These are phyloP conservation scores for Dicorynia guianensis DNA, from an alignment of 306 rosid species.

Conservation along the genomic window DNA sequence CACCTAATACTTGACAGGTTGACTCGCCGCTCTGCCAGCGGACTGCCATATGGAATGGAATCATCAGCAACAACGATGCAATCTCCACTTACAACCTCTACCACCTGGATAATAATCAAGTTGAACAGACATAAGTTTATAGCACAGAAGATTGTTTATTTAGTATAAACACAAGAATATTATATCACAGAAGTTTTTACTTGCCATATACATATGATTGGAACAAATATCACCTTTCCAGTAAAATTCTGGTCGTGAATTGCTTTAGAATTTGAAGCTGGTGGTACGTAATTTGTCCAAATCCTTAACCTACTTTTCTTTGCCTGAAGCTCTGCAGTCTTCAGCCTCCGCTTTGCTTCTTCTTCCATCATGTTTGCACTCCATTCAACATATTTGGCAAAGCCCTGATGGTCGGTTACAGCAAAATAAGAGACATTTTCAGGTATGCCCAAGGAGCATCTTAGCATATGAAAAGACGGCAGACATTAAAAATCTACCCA, in stretches of 20 bases:
- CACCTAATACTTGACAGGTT: constrained; percentile 90
- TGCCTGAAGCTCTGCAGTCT: constrained; percentile 77
- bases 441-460: constrained; percentile 1
- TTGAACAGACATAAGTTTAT: constrained; percentile 5
- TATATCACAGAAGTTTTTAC: neutral
- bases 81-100: constrained; percentile 92
- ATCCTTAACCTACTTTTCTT: constrained; percentile 72
- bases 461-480: constrained; percentile 1
- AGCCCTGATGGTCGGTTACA: constrained; percentile 57
- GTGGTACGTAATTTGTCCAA: constrained; percentile 86
- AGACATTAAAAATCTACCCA: neutral
- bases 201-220: constrained; percentile 13
- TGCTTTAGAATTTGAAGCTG: constrained; percentile 81
- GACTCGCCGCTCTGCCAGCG: constrained; percentile 80
- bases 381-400: constrained; percentile 88
- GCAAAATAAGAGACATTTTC: neutral
- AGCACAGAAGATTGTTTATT: constrained; percentile 16
- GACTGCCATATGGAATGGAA: constrained; percentile 75
- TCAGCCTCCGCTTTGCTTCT: constrained; percentile 71
- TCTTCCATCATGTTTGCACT: constrained; percentile 93
- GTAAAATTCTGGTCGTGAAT: constrained; percentile 85
- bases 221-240: constrained; percentile 67
- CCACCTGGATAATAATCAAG: constrained; percentile 60
- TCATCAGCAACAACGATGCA: constrained; percentile 85
- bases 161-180: neutral